Evolutionary conservation across 2,329 filamentous ascomycete genomes (phyloP), one percentile per base, ranked within the genome.

Genomic region (Fusarium vanettenii): DNA sequence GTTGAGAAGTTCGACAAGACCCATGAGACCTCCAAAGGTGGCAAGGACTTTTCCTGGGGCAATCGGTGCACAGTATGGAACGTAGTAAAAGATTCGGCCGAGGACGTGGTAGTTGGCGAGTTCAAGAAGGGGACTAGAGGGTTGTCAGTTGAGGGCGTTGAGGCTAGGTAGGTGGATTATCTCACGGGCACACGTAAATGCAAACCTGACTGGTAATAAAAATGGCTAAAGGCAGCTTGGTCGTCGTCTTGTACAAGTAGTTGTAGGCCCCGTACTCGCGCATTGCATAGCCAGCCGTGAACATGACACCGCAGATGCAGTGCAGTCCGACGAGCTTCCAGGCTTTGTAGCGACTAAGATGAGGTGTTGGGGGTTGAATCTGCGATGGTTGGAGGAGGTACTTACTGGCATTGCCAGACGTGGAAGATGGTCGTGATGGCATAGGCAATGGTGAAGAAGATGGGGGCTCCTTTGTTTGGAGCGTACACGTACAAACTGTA

Each of bases 91-190:
- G 13, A 91, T 84, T 3, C 91, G 87, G 5, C 88, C 88, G 63
- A 93, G 88, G 69, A 92, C 85, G 76, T 91, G 88, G 81, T 92
- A 93, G 81, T 92, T 92, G 68, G 88, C 86, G 5, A 91, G 87
- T 69, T 91, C 90, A 60, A 92, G 87, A 5, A 92, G 83, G 0
- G 91, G 91, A 4, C 89, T 89, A 4, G 14, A 14, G 8, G 8
- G 20, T 16, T 7, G 9, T 50, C 1, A 50, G 45, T 6, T 13
- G 9, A 14, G 9, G 27, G 11, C 13, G 10, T 35, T 27, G 14
- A 6, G 29, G 33, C 35, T 13, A 14, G n/a, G 22, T 4, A 13
- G 16, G 4, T 8, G 16, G 7, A 14, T 33, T 27, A 3, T 82
- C 84, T 79, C 62, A 85, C 84, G 83, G 84, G 52, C 80, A 82